Evolutionary conservation across 257 asterid genomes (phyloP).

Genomic region (Ehretia macrophylla): DNA sequence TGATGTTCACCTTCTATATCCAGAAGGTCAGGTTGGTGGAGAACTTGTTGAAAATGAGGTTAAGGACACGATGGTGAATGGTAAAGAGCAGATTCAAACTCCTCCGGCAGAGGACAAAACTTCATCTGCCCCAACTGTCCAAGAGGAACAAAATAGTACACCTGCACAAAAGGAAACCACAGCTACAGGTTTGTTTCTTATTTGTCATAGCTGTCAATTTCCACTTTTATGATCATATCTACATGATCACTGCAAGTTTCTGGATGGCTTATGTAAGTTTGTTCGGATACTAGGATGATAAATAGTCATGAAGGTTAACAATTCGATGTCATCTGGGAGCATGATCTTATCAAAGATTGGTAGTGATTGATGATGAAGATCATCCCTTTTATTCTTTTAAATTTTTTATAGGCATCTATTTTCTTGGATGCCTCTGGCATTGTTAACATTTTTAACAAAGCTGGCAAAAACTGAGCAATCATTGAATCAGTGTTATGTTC

Average conservation of each 20-base stretch:
- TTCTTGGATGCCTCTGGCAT: too few relatives aligned
- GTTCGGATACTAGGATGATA: too few relatives aligned
- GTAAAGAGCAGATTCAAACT: slow-evolving; percentile 19
- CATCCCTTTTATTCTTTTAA: too few relatives aligned
- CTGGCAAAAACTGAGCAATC: too few relatives aligned
- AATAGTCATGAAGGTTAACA: too few relatives aligned
- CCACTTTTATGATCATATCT: not conserved
- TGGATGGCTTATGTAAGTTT: not conserved
- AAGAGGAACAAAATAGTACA: slow-evolving; percentile 23
- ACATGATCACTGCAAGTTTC: not conserved
- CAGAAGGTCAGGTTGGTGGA: slow-evolving; percentile 35
- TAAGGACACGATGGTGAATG: slow-evolving; percentile 16
- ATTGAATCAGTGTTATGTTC: too few relatives aligned
- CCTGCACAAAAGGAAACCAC: slow-evolving; percentile 29
- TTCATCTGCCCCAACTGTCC: slow-evolving; percentile 7
- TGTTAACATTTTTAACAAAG: too few relatives aligned
- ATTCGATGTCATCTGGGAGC: too few relatives aligned
- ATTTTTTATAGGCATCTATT: too few relatives aligned
- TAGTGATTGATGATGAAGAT: too few relatives aligned
- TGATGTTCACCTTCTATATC: slow-evolving; percentile 14
- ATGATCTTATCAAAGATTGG: too few relatives aligned
- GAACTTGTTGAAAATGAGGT: slow-evolving; percentile 20
- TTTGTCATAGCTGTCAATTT: not conserved
- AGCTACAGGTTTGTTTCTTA: slow-evolving; percentile 38
- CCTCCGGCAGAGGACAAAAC: slow-evolving; percentile 13